Evolutionary conservation across 805 yeast species (phyloP).

Genomic region (Clavispora carvajalis): DNA sequence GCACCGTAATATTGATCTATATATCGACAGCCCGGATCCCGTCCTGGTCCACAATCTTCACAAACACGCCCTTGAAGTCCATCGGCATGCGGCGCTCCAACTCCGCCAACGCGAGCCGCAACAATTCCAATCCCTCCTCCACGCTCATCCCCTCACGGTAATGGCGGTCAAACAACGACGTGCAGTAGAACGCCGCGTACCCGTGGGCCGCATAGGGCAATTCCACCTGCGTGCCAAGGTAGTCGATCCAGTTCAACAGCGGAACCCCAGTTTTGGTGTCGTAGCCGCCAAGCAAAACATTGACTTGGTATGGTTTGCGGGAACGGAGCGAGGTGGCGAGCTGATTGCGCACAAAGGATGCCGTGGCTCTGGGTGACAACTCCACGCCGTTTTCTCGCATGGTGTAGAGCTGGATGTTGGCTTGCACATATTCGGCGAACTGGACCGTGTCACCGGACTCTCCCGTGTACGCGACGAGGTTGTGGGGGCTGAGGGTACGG

Average conservation of each 20-base stretch:
- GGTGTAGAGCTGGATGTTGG: slow-evolving; percentile 80
- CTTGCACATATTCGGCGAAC: slow-evolving; percentile 91
- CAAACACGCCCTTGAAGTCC: slow-evolving; percentile 83
- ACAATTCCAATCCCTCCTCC: slow-evolving; percentile 73
- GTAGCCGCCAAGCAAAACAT: slow-evolving; percentile 81
- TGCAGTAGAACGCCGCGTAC: slow-evolving; percentile 93
- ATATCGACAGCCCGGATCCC: slow-evolving; percentile 45
- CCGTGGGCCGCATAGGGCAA: slow-evolving; percentile 98
- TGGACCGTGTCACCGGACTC: slow-evolving; percentile 96
- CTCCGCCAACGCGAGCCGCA: slow-evolving; percentile 71
- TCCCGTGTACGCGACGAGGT: slow-evolving; percentile 85
- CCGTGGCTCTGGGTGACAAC: slow-evolving; percentile 78
- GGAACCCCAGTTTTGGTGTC: slow-evolving; percentile 58
- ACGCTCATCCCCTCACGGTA: slow-evolving; percentile 69
- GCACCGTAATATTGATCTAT: slow-evolving; percentile 1
- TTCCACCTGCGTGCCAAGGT: slow-evolving; percentile 84
- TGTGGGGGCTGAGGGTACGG: slow-evolving; percentile 63
- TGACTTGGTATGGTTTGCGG: slow-evolving; percentile 90
- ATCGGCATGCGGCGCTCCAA: slow-evolving; percentile 82
- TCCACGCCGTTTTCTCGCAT: slow-evolving; percentile 78
- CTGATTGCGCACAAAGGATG: slow-evolving; percentile 82
- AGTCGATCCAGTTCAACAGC: slow-evolving; percentile 82
- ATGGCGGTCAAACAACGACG: slow-evolving; percentile 86
- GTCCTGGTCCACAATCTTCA: slow-evolving; percentile 61
- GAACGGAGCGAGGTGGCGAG: slow-evolving; percentile 85